These are phyloP conservation scores for Agroathelia rolfsii DNA, from an alignment of 1,284 basidiomycete species.

Conservation along the genomic window DNA sequence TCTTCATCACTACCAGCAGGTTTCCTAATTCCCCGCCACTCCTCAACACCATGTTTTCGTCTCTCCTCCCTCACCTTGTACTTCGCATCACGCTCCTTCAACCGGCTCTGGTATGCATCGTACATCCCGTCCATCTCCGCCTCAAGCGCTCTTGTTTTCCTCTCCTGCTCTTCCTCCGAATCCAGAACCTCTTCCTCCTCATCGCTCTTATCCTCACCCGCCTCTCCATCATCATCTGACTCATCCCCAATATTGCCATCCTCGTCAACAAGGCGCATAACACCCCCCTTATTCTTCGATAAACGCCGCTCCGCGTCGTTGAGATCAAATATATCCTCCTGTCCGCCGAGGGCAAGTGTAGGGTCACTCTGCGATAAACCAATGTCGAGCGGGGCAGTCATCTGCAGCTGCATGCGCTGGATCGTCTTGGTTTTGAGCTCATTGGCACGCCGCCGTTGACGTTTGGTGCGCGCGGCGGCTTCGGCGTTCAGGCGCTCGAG, in stretches of 20 bases:
- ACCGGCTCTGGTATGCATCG: slow-evolving; percentile 75
- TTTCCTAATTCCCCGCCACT: slow-evolving; percentile 68
- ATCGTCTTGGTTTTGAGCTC: slow-evolving; percentile 84
- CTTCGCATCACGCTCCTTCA: slow-evolving; percentile 84
- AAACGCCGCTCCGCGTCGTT: slow-evolving; percentile 48
- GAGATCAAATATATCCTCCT: slow-evolving; percentile 84
- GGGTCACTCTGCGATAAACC: slow-evolving; percentile 82
- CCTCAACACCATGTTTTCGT: slow-evolving; percentile 61
- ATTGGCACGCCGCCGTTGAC: slow-evolving; percentile 81
- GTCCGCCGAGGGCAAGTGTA: slow-evolving; percentile 54
- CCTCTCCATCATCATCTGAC: slow-evolving; percentile 24
- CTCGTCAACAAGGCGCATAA: slow-evolving; percentile 39
- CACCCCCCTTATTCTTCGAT: slow-evolving; percentile 32
- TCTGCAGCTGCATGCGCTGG: slow-evolving; percentile 93
- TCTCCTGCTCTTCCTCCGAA: slow-evolving; percentile 65
- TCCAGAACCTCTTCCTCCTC: slow-evolving; percentile 45
- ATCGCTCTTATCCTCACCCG: slow-evolving; percentile 26
- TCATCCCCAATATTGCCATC: slow-evolving; percentile 36
- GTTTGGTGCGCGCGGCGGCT: slow-evolving; percentile 62
- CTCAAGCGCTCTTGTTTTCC: slow-evolving; percentile 62
- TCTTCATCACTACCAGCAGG: slow-evolving; percentile 36
- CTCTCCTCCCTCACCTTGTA: slow-evolving; percentile 82
- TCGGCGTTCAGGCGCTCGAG: slow-evolving; percentile 81
- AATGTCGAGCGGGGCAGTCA: slow-evolving; percentile 94
- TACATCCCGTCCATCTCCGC: slow-evolving; percentile 84